Base-by-base conservation (phyloP, 805 yeast genomes). In the Sugiyamaella boreocaroliniensis region DNA sequence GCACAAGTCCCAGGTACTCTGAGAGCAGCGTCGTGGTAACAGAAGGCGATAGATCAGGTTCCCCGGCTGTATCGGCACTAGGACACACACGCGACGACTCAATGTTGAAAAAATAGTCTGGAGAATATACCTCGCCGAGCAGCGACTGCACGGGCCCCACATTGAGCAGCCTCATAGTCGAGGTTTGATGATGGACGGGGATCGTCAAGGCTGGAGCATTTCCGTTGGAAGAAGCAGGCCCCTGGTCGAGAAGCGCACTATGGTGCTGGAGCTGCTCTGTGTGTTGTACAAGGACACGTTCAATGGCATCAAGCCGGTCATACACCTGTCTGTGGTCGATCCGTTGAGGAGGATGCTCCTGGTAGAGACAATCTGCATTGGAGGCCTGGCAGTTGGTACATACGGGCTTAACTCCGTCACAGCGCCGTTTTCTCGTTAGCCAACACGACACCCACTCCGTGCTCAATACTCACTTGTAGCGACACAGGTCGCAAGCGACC, bases 401-500 rank as follows among this genome's bases (percentile, higher is more conserved):
- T 3, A 22, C 26, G 29, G 56, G 56, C 15, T 20, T 16, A 7
- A 15, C 48, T 2, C 56, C 56, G 45, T 53, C 48, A 43, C 56
- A 53, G 8, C 53, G 50, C 8, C 56, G 49, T 42, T 53, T 53
- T 19, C 56, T 53, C 15, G 41, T 26, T 32, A 46, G 50, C 22
- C 18, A 14, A 47, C n/a, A n/a, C n/a, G n/a, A n/a, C n/a, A n/a
- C n/a, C n/a, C n/a, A n/a, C n/a, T n/a, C n/a, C n/a, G 26, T 22
- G 26, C 26, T 22, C 26, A 22, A 22, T 16, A 45, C 53, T 16
- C 32, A 53, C 56, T 45, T 43, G 26, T 32, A 22, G 14, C 56
- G 52, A 42, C 56, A 53, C 18, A 49, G 29, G 19, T 51, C 48
- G 48, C 56, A 53, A 32, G 56, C 56, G 16, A 53, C 37, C 14